phyloP scores from a whole-genome alignment of 768 basidiomycete species.

The Tulasnella sp. region DNA sequence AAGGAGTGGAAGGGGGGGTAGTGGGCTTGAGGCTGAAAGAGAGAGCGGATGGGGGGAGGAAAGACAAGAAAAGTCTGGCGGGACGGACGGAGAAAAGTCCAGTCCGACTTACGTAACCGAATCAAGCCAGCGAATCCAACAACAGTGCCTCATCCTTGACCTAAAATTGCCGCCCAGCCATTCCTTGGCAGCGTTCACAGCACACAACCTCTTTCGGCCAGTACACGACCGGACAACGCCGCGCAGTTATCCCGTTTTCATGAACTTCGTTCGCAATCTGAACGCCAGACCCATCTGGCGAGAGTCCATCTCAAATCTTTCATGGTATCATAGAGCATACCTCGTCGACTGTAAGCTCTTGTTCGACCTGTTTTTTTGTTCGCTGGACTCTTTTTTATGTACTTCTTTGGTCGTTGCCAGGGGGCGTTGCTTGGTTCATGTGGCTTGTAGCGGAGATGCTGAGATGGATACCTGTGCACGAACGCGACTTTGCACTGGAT shows the following conservation, averaged over 20 bases:
- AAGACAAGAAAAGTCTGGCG: neutral
- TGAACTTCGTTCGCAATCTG: neutral
- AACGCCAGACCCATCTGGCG: neutral
- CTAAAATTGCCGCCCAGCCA: conserved; percentile 3
- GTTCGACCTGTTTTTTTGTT: neutral
- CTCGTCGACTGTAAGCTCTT: conserved; percentile 50
- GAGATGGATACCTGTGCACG: conserved; percentile 41
- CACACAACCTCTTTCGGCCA: neutral
- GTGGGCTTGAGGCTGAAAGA: conserved; percentile 8
- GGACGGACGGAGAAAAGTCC: conserved; percentile 2
- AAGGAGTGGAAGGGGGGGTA: conserved; percentile 17
- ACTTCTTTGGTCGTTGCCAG: neutral
- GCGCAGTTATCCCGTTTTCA: neutral
- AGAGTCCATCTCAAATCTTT: conserved; percentile 19
- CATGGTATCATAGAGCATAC: conserved; percentile 44
- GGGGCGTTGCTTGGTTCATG: conserved; percentile 20
- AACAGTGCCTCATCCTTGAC: neutral
- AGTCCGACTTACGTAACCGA: neutral
- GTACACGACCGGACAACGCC: too few relatives aligned
- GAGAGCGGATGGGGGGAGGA: conserved; percentile 1
- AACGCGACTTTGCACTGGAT: conserved; percentile 47
- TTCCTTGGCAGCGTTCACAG: neutral
- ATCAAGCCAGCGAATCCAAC: neutral
- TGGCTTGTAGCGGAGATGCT: conserved; percentile 16
- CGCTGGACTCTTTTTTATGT: neutral